phyloP scores from a whole-genome alignment of 208 protist species.

The Leishmania tropica region DNA sequence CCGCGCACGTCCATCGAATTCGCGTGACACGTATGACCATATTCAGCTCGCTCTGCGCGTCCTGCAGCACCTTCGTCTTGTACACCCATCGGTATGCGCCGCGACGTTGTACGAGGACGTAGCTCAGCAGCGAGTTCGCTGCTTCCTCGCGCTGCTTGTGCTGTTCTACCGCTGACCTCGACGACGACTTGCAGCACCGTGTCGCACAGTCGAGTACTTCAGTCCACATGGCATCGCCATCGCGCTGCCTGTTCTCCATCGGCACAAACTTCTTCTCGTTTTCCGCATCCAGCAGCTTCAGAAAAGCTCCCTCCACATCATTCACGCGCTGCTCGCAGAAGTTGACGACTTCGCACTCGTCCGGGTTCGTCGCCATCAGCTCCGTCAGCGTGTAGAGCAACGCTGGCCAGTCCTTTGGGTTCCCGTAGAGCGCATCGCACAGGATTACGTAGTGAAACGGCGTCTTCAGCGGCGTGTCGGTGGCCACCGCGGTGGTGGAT shows the following conservation, averaged over 20 bases:
- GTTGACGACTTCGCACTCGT: constrained; percentile 73
- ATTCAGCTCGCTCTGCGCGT: constrained; percentile 64
- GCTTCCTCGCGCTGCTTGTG: constrained; percentile 26
- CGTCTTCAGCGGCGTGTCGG: neutral
- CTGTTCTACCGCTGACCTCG: constrained; percentile 3
- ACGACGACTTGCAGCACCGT: constrained; percentile 2
- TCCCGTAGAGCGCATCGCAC: constrained; percentile 91
- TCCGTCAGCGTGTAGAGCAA: constrained; percentile 87
- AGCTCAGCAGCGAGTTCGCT: constrained; percentile 18
- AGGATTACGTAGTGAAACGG: constrained; percentile 62
- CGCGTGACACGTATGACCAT: constrained; percentile 71
- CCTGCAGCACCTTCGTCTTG: constrained; percentile 44
- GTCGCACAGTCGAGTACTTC: constrained; percentile 13
- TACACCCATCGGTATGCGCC: constrained; percentile 47
- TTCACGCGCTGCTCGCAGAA: constrained; percentile 91
- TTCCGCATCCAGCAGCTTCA: constrained; percentile 60
- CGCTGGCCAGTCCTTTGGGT: constrained; percentile 81
- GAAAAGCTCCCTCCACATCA: constrained; percentile 78
- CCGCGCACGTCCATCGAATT: constrained; percentile 52
- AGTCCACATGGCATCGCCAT: constrained; percentile 24
- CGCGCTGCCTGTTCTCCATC: constrained; percentile 2
- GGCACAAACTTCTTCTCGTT: constrained; percentile 38
- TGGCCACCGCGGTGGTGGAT: neutral
- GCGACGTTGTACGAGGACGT: constrained; percentile 41
- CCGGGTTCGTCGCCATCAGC: constrained; percentile 58